Conservation (phyloP, 2,329 filamentous ascomycete genomes). For the Stachybotrys chartarum region DNA sequence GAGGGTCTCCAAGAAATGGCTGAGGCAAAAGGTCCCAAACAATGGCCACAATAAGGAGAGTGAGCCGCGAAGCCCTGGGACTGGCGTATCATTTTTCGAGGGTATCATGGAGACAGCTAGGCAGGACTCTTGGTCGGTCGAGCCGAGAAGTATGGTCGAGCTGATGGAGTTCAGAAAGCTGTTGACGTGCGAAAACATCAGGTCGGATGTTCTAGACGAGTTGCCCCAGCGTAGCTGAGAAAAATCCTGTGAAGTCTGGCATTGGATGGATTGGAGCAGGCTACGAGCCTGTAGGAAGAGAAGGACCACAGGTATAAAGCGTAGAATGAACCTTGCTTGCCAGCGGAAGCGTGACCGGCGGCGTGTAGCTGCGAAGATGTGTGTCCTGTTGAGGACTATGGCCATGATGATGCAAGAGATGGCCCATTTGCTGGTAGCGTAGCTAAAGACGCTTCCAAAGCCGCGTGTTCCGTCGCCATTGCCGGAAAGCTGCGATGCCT, state of each 20-base stretch:
- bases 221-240: conserved; percentile 63
- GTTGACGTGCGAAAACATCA: conserved; percentile 65
- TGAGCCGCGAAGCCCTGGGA: conserved; percentile 62
- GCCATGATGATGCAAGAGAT: conserved; percentile 81
- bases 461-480: conserved; percentile 59
- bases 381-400: conserved; percentile 81
- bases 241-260: conserved; percentile 77
- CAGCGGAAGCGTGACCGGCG: conserved; percentile 71
- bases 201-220: conserved; percentile 53
- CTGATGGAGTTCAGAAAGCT: conserved; percentile 66
- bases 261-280: conserved; percentile 80
- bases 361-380: conserved; percentile 87
- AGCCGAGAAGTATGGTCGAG: conserved; percentile 64
- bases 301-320: conserved; percentile 63
- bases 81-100: conserved; percentile 38
- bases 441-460: conserved; percentile 80
- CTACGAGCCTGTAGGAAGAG: conserved; percentile 61
- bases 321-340: conserved; percentile 62
- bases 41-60: conserved; percentile 70
- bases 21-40: conserved; percentile 62
- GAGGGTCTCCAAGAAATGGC: conserved; percentile 84
- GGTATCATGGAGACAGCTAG: conserved; percentile 65
- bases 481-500: conserved; percentile 41
- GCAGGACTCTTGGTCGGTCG: conserved; percentile 70
- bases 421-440: conserved; percentile 88